These are phyloP conservation scores for Pyrenophora seminiperda DNA, from an alignment of 2,329 filamentous ascomycete species.

Conservation along the genomic window DNA sequence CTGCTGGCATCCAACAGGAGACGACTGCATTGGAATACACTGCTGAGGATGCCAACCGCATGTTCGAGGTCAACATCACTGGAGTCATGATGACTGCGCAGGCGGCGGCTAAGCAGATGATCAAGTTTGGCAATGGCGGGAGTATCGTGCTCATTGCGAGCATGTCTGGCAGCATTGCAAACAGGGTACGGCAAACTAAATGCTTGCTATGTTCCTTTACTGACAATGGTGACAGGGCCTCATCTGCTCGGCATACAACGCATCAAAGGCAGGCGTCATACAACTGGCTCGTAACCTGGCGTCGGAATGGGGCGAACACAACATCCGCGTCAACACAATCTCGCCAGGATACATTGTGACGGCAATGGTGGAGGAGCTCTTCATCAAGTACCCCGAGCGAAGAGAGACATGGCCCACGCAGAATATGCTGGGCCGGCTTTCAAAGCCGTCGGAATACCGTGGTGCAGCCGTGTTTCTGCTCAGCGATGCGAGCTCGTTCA, in stretches of 20 bases:
- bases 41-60: constrained; percentile 64
- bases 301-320: constrained; percentile 72
- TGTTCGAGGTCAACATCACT: constrained; percentile 67
- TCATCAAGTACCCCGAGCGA: constrained; percentile 73
- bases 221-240: constrained; percentile 58
- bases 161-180: constrained; percentile 66
- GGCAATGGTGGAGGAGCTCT: constrained; percentile 81
- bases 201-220: neutral
- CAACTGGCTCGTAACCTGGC: constrained; percentile 74
- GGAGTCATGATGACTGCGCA: constrained; percentile 68
- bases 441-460: constrained; percentile 44
- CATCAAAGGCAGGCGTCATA: constrained; percentile 74
- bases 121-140: constrained; percentile 63
- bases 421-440: constrained; percentile 72
- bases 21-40: constrained; percentile 80
- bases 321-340: constrained; percentile 80
- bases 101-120: constrained; percentile 68
- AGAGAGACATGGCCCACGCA: constrained; percentile 74
- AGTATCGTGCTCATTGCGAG: constrained; percentile 67
- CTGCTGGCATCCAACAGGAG: constrained; percentile 81
- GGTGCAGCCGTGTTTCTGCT: constrained; percentile 48
- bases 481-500: constrained; percentile 50
- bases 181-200: constrained; percentile 59
- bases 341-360: constrained; percentile 81
- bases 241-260: constrained; percentile 73